These are phyloP conservation scores for Starmerella stigmatis DNA, from an alignment of 805 yeast genomes.

Conservation along the genomic window DNA sequence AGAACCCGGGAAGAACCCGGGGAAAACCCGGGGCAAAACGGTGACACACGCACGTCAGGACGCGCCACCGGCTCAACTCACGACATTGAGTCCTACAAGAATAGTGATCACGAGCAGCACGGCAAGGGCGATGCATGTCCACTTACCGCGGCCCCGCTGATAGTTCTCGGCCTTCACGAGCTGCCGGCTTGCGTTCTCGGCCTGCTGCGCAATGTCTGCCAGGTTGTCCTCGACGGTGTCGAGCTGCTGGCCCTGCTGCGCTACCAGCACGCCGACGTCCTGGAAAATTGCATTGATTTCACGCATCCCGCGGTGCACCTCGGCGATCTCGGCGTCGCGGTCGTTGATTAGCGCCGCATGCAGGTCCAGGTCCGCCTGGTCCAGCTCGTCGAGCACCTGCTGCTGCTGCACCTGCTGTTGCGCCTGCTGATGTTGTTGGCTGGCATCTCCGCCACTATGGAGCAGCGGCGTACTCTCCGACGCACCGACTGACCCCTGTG, in stretches of 20 bases:
- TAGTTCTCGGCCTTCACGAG: constrained; percentile 63
- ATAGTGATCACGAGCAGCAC: constrained; percentile 51
- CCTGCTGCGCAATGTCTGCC: constrained; percentile 48
- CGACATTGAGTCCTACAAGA: constrained; percentile 32
- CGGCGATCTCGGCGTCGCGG: constrained; percentile 59
- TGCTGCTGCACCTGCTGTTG: constrained; percentile 18
- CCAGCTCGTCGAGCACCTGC: constrained; percentile 35
- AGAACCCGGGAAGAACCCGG: too few relatives aligned
- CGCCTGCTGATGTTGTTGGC: constrained; percentile 1
- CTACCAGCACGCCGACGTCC: constrained; percentile 66
- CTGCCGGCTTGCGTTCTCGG: constrained; percentile 62
- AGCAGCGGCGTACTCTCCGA: constrained; percentile 7
- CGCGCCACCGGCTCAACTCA: too few relatives aligned
- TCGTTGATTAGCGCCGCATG: constrained; percentile 43
- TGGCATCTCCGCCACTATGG: not conserved
- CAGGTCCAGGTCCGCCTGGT: constrained; percentile 27
- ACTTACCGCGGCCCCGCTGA: constrained; percentile 58
- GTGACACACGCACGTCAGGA: too few relatives aligned
- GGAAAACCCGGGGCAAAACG: too few relatives aligned
- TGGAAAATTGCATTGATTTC: constrained; percentile 80
- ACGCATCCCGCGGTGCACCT: constrained; percentile 64
- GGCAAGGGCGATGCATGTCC: constrained; percentile 58
- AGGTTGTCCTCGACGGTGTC: constrained; percentile 78
- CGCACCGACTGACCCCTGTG: not conserved
- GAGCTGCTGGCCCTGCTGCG: constrained; percentile 75